phyloP scores from a whole-genome alignment of 805 yeast species.

The Candida manassasensis region DNA sequence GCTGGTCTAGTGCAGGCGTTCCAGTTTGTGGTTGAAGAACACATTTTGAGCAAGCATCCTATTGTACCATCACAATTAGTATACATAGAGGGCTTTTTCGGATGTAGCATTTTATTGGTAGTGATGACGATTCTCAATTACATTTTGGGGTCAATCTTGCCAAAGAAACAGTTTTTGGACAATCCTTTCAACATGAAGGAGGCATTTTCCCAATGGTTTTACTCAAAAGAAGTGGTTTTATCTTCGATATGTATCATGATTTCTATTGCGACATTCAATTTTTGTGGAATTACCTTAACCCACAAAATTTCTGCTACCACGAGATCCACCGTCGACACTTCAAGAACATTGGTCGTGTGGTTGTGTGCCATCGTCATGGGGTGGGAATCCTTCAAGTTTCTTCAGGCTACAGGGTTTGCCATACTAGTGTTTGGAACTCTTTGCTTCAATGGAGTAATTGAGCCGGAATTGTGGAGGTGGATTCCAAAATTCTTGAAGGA shows the following conservation, averaged over 20 bases:
- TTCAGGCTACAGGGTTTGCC: slow-evolving; percentile 62
- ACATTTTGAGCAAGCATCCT: slow-evolving; percentile 48
- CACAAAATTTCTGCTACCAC: slow-evolving; percentile 66
- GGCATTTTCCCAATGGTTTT: slow-evolving; percentile 46
- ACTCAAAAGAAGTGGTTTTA: slow-evolving; percentile 37
- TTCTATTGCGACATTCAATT: slow-evolving; percentile 68
- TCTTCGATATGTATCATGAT: slow-evolving; percentile 64
- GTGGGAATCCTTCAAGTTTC: slow-evolving; percentile 65
- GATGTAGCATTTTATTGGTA: slow-evolving; percentile 41
- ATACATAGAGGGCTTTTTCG: slow-evolving; percentile 71
- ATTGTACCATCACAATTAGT: slow-evolving; percentile 63
- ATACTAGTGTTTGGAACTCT: slow-evolving; percentile 67
- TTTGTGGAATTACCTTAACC: slow-evolving; percentile 68
- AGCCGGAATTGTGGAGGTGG: slow-evolving; percentile 43
- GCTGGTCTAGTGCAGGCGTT: slow-evolving; percentile 69
- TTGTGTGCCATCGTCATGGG: slow-evolving; percentile 61
- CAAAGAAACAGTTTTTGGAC: slow-evolving; percentile 31
- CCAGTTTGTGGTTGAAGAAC: slow-evolving; percentile 77
- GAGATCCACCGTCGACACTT: slow-evolving; percentile 73
- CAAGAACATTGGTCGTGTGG: slow-evolving; percentile 76
- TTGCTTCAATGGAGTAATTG: slow-evolving; percentile 64
- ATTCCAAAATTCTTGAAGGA: slow-evolving; percentile 33
- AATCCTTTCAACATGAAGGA: slow-evolving; percentile 55
- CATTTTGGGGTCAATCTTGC: slow-evolving; percentile 29
- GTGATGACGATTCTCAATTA: slow-evolving; percentile 43